Evolutionary conservation across 2,329 filamentous ascomycete genomes (phyloP).

Genomic region (Leptographium wingfieldii): DNA sequence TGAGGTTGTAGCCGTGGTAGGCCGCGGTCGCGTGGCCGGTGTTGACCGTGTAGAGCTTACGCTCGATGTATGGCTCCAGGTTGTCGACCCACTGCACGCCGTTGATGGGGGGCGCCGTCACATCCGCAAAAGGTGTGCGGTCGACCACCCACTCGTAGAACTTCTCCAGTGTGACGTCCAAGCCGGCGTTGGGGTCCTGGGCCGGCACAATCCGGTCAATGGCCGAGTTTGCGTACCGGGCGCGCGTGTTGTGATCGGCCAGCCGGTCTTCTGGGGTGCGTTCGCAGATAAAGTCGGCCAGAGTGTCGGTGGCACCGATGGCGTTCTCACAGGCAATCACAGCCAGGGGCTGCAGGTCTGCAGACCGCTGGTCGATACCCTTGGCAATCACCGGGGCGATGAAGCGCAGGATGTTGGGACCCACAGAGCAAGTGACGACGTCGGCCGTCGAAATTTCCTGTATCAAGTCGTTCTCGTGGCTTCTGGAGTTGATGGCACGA

Average conservation of each 20-base stretch:
- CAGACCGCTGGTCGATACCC: slow-evolving; percentile 69
- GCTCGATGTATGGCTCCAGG: slow-evolving; percentile 91
- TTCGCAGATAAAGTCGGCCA: slow-evolving; percentile 67
- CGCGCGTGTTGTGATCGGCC: slow-evolving; percentile 56
- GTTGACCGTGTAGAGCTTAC: slow-evolving; percentile 99
- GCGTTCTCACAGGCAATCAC: slow-evolving; percentile 98
- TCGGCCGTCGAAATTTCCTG: slow-evolving; percentile 79
- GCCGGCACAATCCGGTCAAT: slow-evolving; percentile 97
- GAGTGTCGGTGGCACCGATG: slow-evolving; percentile 83
- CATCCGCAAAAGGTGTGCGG: slow-evolving; percentile 64
- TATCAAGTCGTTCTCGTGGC: slow-evolving; percentile 67
- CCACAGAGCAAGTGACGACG: slow-evolving; percentile 91
- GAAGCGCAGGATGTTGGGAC: slow-evolving; percentile 90
- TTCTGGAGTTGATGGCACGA: slow-evolving; percentile 90
- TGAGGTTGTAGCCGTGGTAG: slow-evolving; percentile 82
- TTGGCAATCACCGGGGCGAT: slow-evolving; percentile 93
- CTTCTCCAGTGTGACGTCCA: slow-evolving; percentile 92
- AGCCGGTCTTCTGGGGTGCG: slow-evolving; percentile 60
- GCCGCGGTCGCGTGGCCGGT: slow-evolving; percentile 92
- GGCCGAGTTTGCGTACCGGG: slow-evolving; percentile 90
- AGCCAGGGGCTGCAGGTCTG: slow-evolving; percentile 54
- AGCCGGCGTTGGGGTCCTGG: slow-evolving; percentile 64
- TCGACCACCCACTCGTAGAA: slow-evolving; percentile 99
- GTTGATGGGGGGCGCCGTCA: slow-evolving; percentile 59
- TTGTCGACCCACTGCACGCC: slow-evolving; percentile 90